Conservation (phyloP, 352 stramenopile species). For the Globisporangium spinosum region DNA sequence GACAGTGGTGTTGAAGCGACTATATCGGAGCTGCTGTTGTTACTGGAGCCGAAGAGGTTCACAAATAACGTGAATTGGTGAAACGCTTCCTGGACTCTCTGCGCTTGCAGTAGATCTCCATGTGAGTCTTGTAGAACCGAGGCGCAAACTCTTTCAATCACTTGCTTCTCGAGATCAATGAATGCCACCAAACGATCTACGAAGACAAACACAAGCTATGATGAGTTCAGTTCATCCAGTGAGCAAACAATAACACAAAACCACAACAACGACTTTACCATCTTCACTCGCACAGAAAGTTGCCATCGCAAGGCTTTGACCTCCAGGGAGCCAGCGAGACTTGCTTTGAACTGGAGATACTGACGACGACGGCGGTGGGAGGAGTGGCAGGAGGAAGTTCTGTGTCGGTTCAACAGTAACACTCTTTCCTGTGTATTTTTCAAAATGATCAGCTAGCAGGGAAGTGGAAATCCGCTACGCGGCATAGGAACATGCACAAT, state of each 20-base stretch:
- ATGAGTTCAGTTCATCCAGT: too few relatives aligned
- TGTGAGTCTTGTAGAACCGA: slow-evolving; percentile 5
- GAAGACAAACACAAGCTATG: background rate
- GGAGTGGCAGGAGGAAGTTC: background rate
- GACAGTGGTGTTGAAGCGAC: background rate
- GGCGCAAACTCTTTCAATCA: slow-evolving; percentile 25
- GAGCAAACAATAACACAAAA: background rate
- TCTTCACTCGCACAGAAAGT: slow-evolving; percentile 5
- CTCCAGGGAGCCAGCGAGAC: slow-evolving; percentile 12
- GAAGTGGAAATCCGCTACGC: slow-evolving; percentile 8
- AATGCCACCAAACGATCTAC: slow-evolving; percentile 30
- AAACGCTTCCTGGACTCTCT: background rate
- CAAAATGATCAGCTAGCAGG: slow-evolving; percentile 8
- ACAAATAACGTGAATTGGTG: slow-evolving; percentile 6
- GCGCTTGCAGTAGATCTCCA: background rate
- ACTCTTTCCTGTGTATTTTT: slow-evolving; percentile 8
- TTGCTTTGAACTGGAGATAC: background rate
- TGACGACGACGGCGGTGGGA: background rate
- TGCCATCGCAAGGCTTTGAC: background rate
- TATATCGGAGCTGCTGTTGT: background rate
- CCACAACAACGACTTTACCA: background rate
- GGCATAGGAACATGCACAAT: background rate
- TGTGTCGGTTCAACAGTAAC: background rate
- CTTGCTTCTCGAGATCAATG: slow-evolving; percentile 40
- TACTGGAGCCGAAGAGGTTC: slow-evolving; percentile 6